Percentiles rank a stretch among this genome's conserved stretches.
These are phyloP conservation scores for Pseudotsuga menziesii DNA, from an alignment of 75 land plant species.

Conservation along the genomic window DNA sequence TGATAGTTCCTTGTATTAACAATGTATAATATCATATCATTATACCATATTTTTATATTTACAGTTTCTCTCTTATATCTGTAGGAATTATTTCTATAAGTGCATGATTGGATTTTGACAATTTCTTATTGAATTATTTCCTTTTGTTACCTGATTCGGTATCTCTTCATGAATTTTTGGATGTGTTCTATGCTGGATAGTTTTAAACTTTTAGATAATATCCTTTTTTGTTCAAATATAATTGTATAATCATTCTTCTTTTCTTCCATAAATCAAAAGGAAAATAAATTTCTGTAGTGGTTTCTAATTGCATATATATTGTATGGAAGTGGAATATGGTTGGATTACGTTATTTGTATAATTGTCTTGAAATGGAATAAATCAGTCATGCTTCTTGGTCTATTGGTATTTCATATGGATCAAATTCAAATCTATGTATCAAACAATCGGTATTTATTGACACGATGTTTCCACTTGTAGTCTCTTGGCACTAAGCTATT, in stretches of 20 bases:
- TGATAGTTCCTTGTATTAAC: too few relatives aligned
- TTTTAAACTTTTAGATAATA: too few relatives aligned
- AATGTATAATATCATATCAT: background rate
- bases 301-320: background rate
- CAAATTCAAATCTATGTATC: slow-evolving; percentile 95
- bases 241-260: too few relatives aligned
- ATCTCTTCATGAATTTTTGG: background rate
- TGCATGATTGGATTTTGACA: background rate
- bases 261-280: background rate
- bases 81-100: background rate
- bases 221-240: too few relatives aligned
- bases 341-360: slow-evolving; percentile 89
- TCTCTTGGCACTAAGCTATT: background rate
- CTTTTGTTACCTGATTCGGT: background rate
- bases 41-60: background rate
- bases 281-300: background rate
- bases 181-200: too few relatives aligned
- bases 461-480: slow-evolving; percentile 2
- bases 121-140: background rate
- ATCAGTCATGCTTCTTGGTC: slow-evolving; percentile 97
- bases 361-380: slow-evolving; percentile 97
- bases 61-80: background rate
- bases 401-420: slow-evolving; percentile 94
- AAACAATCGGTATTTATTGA: slow-evolving; percentile 77
- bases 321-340: slow-evolving; percentile 83